phyloP scores from a whole-genome alignment of 164 flowering plant genomes.

The Vitis amurensis region DNA sequence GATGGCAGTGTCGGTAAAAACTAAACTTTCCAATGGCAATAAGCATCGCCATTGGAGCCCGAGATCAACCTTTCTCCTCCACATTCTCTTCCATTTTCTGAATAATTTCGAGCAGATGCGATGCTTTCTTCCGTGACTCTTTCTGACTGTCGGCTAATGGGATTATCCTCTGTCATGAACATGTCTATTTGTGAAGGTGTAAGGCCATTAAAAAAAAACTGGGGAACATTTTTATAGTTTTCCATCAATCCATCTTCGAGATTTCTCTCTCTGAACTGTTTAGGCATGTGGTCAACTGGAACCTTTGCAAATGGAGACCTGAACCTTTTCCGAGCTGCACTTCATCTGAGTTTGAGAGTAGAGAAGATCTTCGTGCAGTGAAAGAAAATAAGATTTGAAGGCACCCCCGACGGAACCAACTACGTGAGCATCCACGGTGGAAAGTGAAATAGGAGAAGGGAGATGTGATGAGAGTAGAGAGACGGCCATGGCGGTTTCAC shows the following conservation, averaged over 20 bases:
- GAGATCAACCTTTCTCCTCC: conserved; percentile 20
- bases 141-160: conserved; percentile 55
- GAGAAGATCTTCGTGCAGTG: neutral
- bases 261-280: conserved; percentile 75
- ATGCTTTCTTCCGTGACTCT: conserved; percentile 82
- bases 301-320: conserved; percentile 27
- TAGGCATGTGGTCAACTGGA: conserved; percentile 63
- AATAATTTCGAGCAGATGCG: conserved; percentile 66
- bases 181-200: conserved; percentile 81
- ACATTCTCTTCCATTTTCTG: conserved; percentile 67
- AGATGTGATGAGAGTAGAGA: conserved; percentile 40
- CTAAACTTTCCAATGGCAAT: no score
- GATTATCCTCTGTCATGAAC: conserved; percentile 90
- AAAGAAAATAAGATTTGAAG: neutral
- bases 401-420: conserved; percentile 1
- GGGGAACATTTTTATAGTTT: conserved; percentile 76
- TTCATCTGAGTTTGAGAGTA: conserved; percentile 4
- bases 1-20: no score
- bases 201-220: conserved; percentile 68
- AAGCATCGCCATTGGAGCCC: no score
- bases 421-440: neutral
- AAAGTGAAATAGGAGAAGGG: conserved; percentile 15
- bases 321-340: conserved; percentile 21
- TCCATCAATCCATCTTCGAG: conserved; percentile 84
- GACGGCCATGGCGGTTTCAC: conserved; percentile 36